Evolutionary conservation across 768 basidiomycete genomes (phyloP).

Genomic region (Pleurotus ostreatus): DNA sequence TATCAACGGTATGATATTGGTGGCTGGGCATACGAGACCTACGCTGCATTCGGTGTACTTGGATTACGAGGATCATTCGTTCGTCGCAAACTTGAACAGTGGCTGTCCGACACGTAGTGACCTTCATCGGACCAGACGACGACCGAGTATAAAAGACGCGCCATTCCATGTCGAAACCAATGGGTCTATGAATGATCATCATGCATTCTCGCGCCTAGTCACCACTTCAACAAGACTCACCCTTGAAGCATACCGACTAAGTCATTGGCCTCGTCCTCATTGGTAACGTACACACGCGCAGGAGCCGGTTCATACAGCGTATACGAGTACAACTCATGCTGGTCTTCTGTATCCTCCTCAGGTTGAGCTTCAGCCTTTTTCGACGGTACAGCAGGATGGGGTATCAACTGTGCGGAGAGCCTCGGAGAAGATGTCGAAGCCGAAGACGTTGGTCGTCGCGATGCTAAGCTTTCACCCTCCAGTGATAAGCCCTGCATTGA

Average conservation of each 20-base stretch:
- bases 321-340: constrained; percentile 23
- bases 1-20: neutral
- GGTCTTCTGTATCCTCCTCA: neutral
- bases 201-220: neutral
- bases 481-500: no score
- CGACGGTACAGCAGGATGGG: no score
- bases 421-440: no score
- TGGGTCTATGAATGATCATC: constrained; percentile 13
- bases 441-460: no score
- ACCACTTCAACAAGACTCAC: constrained; percentile 7
- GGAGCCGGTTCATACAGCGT: constrained; percentile 22
- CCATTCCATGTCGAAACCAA: constrained; percentile 33
- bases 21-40: constrained; percentile 6
- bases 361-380: neutral
- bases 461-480: no score
- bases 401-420: no score
- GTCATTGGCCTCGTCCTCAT: constrained; percentile 27
- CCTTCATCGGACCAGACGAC: neutral
- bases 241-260: constrained; percentile 23
- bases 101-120: constrained; percentile 19
- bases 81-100: constrained; percentile 29
- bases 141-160: constrained; percentile 17
- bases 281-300: constrained; percentile 22
- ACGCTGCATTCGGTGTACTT: constrained; percentile 26
- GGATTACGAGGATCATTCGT: constrained; percentile 26